These are phyloP conservation scores for Pterula multifida DNA, from an alignment of 1,284 basidiomycete genomes.

Conservation along the genomic window DNA sequence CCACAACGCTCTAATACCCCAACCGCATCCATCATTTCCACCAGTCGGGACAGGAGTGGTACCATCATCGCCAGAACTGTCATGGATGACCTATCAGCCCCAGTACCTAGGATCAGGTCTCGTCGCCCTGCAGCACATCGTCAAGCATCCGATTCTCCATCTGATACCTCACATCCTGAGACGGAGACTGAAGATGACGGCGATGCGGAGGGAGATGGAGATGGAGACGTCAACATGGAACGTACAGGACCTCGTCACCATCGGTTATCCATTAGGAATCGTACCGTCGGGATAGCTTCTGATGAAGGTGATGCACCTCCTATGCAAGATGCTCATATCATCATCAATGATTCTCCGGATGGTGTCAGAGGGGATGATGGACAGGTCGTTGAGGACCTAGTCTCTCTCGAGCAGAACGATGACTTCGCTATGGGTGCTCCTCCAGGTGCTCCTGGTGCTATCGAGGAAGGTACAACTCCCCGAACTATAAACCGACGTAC, in stretches of 20 bases:
- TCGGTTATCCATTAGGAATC: conserved; percentile 17
- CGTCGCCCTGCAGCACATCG: conserved; percentile 21
- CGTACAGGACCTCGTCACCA: conserved; percentile 13
- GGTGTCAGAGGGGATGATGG: conserved; percentile 27
- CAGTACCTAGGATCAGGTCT: conserved; percentile 13
- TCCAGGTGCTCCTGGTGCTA: conserved; percentile 69
- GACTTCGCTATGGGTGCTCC: conserved; percentile 81
- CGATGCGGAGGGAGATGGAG: conserved; percentile 44
- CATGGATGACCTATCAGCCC: conserved; percentile 34
- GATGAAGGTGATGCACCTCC: background rate
- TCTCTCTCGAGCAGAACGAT: conserved; percentile 58
- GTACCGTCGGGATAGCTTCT: conserved; percentile 48
- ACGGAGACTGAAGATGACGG: conserved; percentile 64
- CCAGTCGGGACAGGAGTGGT: conserved; percentile 56
- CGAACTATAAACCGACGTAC: conserved; percentile 14
- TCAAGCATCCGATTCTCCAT: conserved; percentile 29
- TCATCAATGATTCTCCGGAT: conserved; percentile 42
- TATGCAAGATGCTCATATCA: conserved; percentile 46
- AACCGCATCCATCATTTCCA: conserved; percentile 6
- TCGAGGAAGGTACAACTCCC: conserved; percentile 30
- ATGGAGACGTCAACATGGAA: conserved; percentile 37
- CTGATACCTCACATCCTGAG: conserved; percentile 46
- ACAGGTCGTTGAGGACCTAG: conserved; percentile 61
- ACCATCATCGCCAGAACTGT: conserved; percentile 57
- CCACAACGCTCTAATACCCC: conserved; percentile 19